Percentiles rank a stretch among this genome's conserved stretches.
These are phyloP conservation scores for Beauveria medogensis DNA, from an alignment of 2,329 filamentous ascomycete genomes.

Conservation along the genomic window DNA sequence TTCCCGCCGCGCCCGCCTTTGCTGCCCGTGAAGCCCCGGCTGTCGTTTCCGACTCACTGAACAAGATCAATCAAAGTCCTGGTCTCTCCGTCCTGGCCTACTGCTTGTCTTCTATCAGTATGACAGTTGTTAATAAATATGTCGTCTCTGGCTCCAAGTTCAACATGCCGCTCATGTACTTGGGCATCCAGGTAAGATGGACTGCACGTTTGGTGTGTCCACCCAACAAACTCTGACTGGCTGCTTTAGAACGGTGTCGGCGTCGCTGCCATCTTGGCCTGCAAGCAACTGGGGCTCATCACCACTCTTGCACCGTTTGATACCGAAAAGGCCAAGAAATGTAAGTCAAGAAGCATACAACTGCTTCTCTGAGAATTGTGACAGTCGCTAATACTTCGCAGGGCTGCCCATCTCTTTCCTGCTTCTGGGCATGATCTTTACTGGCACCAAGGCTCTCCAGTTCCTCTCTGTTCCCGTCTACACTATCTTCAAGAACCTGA, in stretches of 20 bases:
- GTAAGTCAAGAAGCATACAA: constrained; percentile 39
- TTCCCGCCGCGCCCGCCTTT: constrained; percentile 5
- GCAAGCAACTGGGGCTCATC: constrained; percentile 70
- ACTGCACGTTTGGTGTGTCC: neutral
- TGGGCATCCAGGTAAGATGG: constrained; percentile 69
- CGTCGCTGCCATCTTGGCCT: constrained; percentile 67
- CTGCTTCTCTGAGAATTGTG: neutral
- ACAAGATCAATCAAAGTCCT: constrained; percentile 10
- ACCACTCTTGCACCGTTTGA: constrained; percentile 73
- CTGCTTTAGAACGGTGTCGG: constrained; percentile 67
- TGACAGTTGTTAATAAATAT: constrained; percentile 98
- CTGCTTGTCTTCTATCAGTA: constrained; percentile 82
- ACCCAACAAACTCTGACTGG: constrained; percentile 10
- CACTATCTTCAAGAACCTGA: constrained; percentile 96
- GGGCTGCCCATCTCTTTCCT: constrained; percentile 89
- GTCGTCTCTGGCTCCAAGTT: constrained; percentile 77
- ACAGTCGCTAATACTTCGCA: constrained; percentile 25
- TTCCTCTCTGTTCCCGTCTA: constrained; percentile 90
- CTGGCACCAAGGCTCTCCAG: constrained; percentile 81
- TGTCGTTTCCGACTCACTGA: constrained; percentile 7
- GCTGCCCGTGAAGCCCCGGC: constrained; percentile 3
- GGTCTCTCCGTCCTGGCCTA: constrained; percentile 69
- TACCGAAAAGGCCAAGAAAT: constrained; percentile 76
- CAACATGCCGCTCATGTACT: constrained; percentile 87
- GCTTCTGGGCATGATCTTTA: constrained; percentile 95